Evolutionary conservation across 352 stramenopile genomes (phyloP).

Genomic region (Phytophthora brassicae): DNA sequence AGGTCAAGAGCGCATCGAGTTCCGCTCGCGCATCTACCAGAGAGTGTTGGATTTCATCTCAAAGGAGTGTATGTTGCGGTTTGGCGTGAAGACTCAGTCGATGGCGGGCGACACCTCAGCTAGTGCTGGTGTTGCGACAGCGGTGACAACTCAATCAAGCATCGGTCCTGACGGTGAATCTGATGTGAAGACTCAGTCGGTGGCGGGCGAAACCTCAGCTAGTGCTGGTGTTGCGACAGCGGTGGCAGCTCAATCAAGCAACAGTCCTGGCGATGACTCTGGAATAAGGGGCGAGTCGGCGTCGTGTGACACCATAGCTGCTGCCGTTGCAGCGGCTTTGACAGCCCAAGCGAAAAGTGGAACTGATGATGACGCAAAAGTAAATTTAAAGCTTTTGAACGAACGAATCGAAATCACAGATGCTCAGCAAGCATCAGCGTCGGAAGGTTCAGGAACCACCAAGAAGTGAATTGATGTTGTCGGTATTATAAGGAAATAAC

Average conservation of each 20-base stretch:
- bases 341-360: neutral
- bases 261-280: constrained; percentile 5
- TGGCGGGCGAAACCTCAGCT: neutral
- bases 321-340: neutral
- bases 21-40: constrained; percentile 78
- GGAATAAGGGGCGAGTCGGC: constrained; percentile 16
- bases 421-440: no score
- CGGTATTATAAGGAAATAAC: no score
- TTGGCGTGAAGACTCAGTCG: constrained; percentile 25
- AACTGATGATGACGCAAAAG: constrained; percentile 12
- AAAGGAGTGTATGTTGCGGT: constrained; percentile 73
- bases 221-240: neutral
- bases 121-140: neutral
- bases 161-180: constrained; percentile 6
- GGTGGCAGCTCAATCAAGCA: neutral
- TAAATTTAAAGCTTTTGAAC: no score
- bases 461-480: no score
- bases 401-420: no score
- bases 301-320: neutral
- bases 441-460: no score
- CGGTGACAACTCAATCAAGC: neutral
- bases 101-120: neutral
- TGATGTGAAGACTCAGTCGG: constrained; percentile 16
- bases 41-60: constrained; percentile 86
- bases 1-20: constrained; percentile 69